A percentile compares a stretch with the other conserved stretches of the same genome.
These are phyloP conservation scores for Paraphoma chrysanthemicola DNA, from an alignment of 2,329 filamentous ascomycete species.

Conservation along the genomic window DNA sequence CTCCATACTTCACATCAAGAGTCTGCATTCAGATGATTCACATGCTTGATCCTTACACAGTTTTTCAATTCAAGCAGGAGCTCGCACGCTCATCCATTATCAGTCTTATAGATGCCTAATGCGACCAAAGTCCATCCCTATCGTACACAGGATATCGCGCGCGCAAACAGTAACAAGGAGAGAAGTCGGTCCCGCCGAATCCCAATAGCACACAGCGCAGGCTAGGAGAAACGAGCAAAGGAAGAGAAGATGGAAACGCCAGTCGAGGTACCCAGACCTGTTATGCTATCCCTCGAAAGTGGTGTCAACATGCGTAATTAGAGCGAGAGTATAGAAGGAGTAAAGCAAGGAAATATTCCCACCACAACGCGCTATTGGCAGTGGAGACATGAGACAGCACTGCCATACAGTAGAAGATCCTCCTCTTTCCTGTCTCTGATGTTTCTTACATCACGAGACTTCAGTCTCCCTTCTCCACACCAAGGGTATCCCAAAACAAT, in stretches of 20 bases:
- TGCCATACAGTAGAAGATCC: neutral
- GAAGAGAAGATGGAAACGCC: neutral
- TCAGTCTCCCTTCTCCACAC: neutral
- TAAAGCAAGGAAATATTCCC: neutral
- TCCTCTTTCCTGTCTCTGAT: neutral
- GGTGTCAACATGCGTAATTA: neutral
- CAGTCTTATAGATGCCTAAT: neutral
- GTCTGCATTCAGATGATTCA: too few relatives aligned
- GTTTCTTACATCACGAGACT: neutral
- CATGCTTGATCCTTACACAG: too few relatives aligned
- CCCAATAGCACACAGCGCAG: neutral
- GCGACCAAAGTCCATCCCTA: neutral
- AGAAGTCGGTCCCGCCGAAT: neutral
- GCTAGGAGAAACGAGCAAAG: neutral
- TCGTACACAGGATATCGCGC: neutral
- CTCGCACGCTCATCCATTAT: neutral
- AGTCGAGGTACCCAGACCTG: too few relatives aligned
- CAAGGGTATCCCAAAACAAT: conserved; percentile 34
- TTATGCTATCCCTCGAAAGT: too few relatives aligned
- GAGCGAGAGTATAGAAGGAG: neutral
- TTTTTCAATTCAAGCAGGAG: neutral
- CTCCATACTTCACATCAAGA: too few relatives aligned
- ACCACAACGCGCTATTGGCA: neutral
- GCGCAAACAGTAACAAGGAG: neutral
- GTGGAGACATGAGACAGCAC: too few relatives aligned